Evolutionary conservation across 1,139 yeast species (phyloP), one percentile per base, ranked within the genome.

Genomic region (Arxiozyma slooffiae): DNA sequence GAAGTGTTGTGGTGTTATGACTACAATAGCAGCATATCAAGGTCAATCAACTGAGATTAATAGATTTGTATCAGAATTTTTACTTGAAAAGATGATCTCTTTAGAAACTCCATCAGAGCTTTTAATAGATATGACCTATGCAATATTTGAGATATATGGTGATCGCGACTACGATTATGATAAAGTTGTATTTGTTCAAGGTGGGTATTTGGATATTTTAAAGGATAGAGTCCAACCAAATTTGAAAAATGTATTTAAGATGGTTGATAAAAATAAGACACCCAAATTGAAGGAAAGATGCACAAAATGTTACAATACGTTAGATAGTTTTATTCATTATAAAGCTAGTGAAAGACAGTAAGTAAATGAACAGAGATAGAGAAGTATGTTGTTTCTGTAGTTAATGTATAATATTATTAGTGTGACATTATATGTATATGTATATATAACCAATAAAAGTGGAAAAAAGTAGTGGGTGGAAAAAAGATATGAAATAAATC

Each of bases 141-240:
- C 78, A 8, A 61, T 89, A 9, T 88, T 80, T 66, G 96, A 88
- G 54, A 72, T 89, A 7, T 92, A 85, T 67, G 87, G 85, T n/a
- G 97, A 92, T 68, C 73, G 72, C 24, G 74, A 71, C 36, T 84
- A 73, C 60, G 74, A 72, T 17, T 90, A 87, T 61, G 95, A 89
- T 64, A 67, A 64, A 38, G 79, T 80, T 16, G 77, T 87, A 1
- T 89, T 82, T 66, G 87, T 85, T 41, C 64, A 72, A 17, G 76
- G 76, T 20, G 72, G 74, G n/a, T 78, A 80, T 59, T 62, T 78
- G 38, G 53, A 60, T 1, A 65, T 69, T 36, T 72, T 89, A 48
- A 66, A 64, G 48, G 67, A 64, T 3, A 64, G 75, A 37, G 74
- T 80, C 47, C 47, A 60, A 20, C 78, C 81, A 7, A 68, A 69